Evolutionary conservation across 106 monocot species (phyloP), one percentile per base, ranked within the genome.

Genomic region (Allium sativum): DNA sequence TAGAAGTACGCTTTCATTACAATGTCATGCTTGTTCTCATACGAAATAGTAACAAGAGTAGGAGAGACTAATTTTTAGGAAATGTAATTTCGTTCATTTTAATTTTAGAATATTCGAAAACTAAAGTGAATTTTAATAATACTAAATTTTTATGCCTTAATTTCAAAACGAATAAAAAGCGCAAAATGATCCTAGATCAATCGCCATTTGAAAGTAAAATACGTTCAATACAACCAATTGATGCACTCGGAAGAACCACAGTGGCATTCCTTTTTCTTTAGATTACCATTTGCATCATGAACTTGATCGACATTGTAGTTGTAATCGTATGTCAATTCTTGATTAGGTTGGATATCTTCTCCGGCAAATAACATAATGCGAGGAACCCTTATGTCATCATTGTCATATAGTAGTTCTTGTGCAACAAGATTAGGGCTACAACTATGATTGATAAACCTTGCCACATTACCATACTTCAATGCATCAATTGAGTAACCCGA

Each of bases 281-380:
- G 73, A 59, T 78, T 87, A 3, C 87, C 92, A 70, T 87, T 70
- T 17, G 71, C 66, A 65, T 83, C 84, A 70, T 77, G 61, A 62
- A 92, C 87, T 58, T 71, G 61, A 65, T 67, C 92, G 1, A 83
- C 68, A 42, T 61, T 16, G 57, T 87, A 92, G 45, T 92, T 83
- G 71, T 92, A 87, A 62, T 92, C 78, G 45, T 92, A 92, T 4
- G 84, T 73, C 55, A 92, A 74, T 64, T 92, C 87, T 59, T 76
- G 55, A n/a, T 76, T 17, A 7, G 60, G 60, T 14, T 44, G n/a
- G 18, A 60, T 44, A 16, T 87, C 70, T 65, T 87, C 77, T 10
- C 67, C 18, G 18, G 81, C 87, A 74, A 92, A 92, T 21, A 92
- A 56, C 78, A 79, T 76, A 15, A 92, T 55, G 19, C 77, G 86